These are phyloP conservation scores for Dendrobium huoshanense DNA, from an alignment of 106 monocot species.

Conservation along the genomic window DNA sequence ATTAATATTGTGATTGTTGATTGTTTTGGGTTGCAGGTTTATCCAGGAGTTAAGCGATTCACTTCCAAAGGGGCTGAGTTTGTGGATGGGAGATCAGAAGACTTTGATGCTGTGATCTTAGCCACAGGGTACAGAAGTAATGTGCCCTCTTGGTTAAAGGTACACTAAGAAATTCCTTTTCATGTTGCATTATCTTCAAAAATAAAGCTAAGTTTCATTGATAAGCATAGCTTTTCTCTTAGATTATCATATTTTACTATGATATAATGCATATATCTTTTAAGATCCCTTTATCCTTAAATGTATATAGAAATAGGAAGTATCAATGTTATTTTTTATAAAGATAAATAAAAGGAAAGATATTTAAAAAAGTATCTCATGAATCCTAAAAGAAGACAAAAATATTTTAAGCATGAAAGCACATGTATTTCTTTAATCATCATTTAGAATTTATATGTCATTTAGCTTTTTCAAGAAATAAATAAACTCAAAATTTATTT, in stretches of 20 bases:
- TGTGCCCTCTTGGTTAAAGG: conserved; percentile 53
- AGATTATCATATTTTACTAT: too few relatives aligned
- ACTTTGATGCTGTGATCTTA: conserved; percentile 39
- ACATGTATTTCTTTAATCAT: too few relatives aligned
- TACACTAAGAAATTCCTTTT: conserved; percentile 4
- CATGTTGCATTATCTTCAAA: too few relatives aligned
- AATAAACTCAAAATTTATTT: too few relatives aligned
- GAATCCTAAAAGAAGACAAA: too few relatives aligned
- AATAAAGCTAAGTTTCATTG: neutral
- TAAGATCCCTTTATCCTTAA: neutral
- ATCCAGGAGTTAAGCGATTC: conserved; percentile 22
- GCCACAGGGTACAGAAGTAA: conserved; percentile 54
- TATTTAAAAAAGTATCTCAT: too few relatives aligned
- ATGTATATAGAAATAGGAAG: too few relatives aligned
- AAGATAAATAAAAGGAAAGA: too few relatives aligned
- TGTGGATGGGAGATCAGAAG: conserved; percentile 31
- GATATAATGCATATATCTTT: neutral
- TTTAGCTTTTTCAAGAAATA: too few relatives aligned
- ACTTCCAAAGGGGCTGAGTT: conserved; percentile 23
- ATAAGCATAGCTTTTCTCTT: neutral
- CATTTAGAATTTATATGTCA: too few relatives aligned
- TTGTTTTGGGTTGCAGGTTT: conserved; percentile 11
- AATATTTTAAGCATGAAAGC: too few relatives aligned
- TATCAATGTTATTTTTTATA: too few relatives aligned
- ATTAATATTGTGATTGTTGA: neutral